Percentiles rank a stretch among this genome's conserved stretches.
Evolutionary conservation across 2,329 filamentous ascomycete species (phyloP).

Genomic region (Fusarium sp.): DNA sequence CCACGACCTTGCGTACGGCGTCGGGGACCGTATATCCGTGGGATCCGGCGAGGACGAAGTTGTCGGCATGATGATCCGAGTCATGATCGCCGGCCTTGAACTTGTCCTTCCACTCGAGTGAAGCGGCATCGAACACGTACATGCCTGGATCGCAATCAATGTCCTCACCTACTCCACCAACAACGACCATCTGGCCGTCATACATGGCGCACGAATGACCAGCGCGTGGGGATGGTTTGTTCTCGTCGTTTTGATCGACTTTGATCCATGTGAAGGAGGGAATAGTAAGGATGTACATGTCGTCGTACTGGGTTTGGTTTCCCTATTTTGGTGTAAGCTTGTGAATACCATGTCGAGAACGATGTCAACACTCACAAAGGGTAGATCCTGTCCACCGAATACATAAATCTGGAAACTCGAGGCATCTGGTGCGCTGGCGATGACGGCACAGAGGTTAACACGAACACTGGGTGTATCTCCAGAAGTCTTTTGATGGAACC

Average conservation of each 20-base stretch:
- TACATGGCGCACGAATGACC: slow-evolving; percentile 71
- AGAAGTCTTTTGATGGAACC: slow-evolving; percentile 71
- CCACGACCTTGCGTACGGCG: slow-evolving; percentile 65
- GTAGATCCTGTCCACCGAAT: slow-evolving; percentile 83
- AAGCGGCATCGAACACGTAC: slow-evolving; percentile 80
- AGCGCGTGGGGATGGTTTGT: slow-evolving; percentile 66
- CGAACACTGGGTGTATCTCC: slow-evolving; percentile 67
- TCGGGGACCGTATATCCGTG: slow-evolving; percentile 69
- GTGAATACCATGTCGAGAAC: neutral
- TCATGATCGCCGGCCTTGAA: slow-evolving; percentile 75
- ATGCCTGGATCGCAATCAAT: slow-evolving; percentile 70
- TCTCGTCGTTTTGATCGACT: slow-evolving; percentile 63
- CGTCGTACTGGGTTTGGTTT: slow-evolving; percentile 72
- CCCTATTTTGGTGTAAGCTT: slow-evolving; percentile 49
- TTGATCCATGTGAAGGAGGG: slow-evolving; percentile 76
- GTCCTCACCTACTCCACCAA: slow-evolving; percentile 70
- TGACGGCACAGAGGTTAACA: slow-evolving; percentile 73
- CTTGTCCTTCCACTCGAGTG: slow-evolving; percentile 68
- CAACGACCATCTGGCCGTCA: slow-evolving; percentile 72
- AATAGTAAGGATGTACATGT: slow-evolving; percentile 73
- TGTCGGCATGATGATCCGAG: slow-evolving; percentile 67
- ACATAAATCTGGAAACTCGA: slow-evolving; percentile 84
- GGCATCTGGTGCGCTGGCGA: slow-evolving; percentile 76
- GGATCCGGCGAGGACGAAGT: slow-evolving; percentile 60
- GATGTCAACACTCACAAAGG: slow-evolving; percentile 62